Evolutionary conservation across 208 protist species (phyloP).

Genomic region (Angomonas deanei): DNA sequence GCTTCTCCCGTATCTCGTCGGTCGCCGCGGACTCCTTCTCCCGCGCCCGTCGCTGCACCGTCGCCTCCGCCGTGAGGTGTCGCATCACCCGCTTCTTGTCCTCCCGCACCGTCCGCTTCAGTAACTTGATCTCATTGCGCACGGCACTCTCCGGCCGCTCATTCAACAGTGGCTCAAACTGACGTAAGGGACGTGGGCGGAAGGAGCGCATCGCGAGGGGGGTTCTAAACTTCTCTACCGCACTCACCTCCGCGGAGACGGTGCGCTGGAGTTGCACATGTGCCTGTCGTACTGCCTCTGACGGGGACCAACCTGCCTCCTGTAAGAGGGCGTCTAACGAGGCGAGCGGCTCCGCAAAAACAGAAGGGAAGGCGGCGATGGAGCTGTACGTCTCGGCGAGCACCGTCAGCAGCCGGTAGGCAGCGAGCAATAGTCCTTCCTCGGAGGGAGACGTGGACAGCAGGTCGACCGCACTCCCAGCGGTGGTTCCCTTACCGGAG

Average conservation of each 20-base stretch:
- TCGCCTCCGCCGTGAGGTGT: constrained; percentile 72
- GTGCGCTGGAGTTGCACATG: constrained; percentile 37
- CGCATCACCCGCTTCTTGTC: constrained; percentile 83
- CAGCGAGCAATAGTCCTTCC: constrained; percentile 39
- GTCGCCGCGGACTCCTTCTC: constrained; percentile 39
- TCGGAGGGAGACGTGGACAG: constrained; percentile 10
- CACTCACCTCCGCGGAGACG: constrained; percentile 15
- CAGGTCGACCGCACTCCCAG: neutral
- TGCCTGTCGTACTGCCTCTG: constrained; percentile 22
- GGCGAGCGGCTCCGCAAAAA: constrained; percentile 39
- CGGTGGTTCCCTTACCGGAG: neutral
- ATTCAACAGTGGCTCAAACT: constrained; percentile 77
- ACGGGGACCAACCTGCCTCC: constrained; percentile 26
- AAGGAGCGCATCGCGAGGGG: constrained; percentile 82
- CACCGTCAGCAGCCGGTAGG: constrained; percentile 53
- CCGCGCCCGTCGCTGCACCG: constrained; percentile 60
- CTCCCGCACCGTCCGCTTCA: constrained; percentile 75
- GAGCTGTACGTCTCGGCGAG: constrained; percentile 36
- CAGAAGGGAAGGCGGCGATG: constrained; percentile 48
- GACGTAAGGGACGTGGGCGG: constrained; percentile 73
- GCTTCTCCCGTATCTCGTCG: constrained; percentile 44
- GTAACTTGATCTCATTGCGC: constrained; percentile 57
- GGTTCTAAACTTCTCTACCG: constrained; percentile 37
- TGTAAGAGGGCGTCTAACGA: constrained; percentile 33
- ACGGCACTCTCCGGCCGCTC: constrained; percentile 41